These are phyloP conservation scores for Tuber borchii DNA, from an alignment of 495 filamentous ascomycete genomes.

Conservation along the genomic window DNA sequence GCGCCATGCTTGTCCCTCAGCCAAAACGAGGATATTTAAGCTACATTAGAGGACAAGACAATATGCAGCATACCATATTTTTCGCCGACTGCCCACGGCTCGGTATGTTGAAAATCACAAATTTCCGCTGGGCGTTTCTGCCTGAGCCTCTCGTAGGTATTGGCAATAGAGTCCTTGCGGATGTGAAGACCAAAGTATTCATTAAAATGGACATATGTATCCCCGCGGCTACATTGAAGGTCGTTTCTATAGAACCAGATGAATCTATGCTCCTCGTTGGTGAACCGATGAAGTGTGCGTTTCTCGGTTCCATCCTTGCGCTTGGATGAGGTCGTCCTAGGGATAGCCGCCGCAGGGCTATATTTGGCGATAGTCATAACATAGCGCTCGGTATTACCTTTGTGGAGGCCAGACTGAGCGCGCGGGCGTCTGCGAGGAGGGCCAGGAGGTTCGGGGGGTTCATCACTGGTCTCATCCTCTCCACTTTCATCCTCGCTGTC, in stretches of 20 bases:
- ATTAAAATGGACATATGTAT: conserved; percentile 12
- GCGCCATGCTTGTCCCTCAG: too few relatives aligned
- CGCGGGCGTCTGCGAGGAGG: too few relatives aligned
- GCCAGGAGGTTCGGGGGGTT: too few relatives aligned
- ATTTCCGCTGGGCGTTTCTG: neutral
- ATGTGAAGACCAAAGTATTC: conserved; percentile 10
- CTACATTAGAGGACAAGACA: neutral
- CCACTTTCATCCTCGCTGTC: too few relatives aligned
- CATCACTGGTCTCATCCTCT: too few relatives aligned
- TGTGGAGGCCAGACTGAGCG: neutral
- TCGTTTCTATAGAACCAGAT: conserved; percentile 18
- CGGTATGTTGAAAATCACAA: neutral
- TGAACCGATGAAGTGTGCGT: conserved; percentile 5
- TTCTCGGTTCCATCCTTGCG: neutral
- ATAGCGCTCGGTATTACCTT: neutral
- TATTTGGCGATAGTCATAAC: neutral
- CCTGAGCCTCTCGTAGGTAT: neutral
- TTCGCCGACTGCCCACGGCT: conserved; percentile 11
- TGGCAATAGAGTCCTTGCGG: neutral
- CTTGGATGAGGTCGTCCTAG: neutral
- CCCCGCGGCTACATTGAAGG: neutral
- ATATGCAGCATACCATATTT: neutral
- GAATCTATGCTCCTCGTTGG: conserved; percentile 19
- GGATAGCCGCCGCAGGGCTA: neutral
- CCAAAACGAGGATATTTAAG: too few relatives aligned